Conservation (phyloP, 2,329 filamentous ascomycete species). For the Monilinia polystroma region DNA sequence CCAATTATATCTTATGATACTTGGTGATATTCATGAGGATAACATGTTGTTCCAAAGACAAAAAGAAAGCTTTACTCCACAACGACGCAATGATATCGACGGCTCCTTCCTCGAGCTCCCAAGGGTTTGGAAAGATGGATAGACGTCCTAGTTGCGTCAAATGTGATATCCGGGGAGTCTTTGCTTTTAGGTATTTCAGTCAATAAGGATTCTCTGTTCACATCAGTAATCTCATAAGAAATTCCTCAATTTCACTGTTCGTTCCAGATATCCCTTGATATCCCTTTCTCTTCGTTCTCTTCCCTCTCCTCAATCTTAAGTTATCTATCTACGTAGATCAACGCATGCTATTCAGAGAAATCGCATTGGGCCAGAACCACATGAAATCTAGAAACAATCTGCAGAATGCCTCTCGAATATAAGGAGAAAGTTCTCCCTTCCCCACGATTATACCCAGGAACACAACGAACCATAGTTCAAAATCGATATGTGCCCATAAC, state of each 20-base stretch:
- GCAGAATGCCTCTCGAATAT: conserved; percentile 1
- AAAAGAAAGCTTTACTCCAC: not conserved
- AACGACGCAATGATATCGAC: not conserved
- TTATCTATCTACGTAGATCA: not conserved
- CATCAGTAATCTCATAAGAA: not conserved
- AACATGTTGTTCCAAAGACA: too few relatives aligned
- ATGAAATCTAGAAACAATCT: not conserved
- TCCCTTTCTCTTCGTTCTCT: not conserved
- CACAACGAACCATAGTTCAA: not conserved
- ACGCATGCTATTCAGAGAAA: not conserved
- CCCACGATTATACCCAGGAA: not conserved
- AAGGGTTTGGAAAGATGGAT: not conserved
- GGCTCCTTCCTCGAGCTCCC: not conserved
- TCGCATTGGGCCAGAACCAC: not conserved
- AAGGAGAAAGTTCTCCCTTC: conserved; percentile 5
- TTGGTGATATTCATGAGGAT: not conserved
- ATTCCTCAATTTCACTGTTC: not conserved
- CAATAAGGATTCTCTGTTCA: not conserved
- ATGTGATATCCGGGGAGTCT: not conserved
- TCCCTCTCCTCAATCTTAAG: not conserved
- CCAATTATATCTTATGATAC: not conserved
- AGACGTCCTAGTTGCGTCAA: not conserved
- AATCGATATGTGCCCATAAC: not conserved
- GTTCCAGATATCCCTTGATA: not conserved
- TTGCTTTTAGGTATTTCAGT: not conserved